phyloP scores from a whole-genome alignment of 306 rosid species.

The Corylus americana region DNA sequence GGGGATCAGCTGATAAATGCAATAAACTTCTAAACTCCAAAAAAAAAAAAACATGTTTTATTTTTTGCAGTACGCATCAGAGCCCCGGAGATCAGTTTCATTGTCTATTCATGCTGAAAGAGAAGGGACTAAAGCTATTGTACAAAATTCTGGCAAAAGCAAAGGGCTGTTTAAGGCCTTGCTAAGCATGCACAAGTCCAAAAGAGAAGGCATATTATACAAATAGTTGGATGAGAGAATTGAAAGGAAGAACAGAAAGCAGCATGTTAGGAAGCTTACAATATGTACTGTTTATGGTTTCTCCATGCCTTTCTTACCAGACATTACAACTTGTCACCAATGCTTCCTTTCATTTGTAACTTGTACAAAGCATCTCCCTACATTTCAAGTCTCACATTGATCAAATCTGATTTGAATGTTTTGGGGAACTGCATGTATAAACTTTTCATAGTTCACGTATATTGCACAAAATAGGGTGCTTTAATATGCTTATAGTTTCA shows the following conservation, averaged over 20 bases:
- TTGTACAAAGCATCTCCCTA: neutral
- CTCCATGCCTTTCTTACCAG: neutral
- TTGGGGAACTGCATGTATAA: neutral
- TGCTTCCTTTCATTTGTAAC: neutral
- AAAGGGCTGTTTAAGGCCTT: conserved; percentile 33
- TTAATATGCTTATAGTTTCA: no score
- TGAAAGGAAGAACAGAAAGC: conserved; percentile 1
- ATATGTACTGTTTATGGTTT: neutral
- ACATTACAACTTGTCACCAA: neutral
- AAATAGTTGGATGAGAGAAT: conserved; percentile 29
- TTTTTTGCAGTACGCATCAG: conserved; percentile 27
- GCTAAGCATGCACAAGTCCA: conserved; percentile 32
- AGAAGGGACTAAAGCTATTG: conserved; percentile 16
- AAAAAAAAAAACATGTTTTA: neutral
- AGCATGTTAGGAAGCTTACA: neutral
- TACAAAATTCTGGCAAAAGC: conserved; percentile 12
- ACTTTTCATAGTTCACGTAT: neutral
- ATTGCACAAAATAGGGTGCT: neutral
- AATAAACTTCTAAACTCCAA: neutral
- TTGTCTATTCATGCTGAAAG: conserved; percentile 14
- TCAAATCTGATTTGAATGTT: neutral
- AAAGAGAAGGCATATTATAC: conserved; percentile 17
- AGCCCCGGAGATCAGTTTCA: conserved; percentile 33
- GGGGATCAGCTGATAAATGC: neutral
- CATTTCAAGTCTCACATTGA: neutral